Percentiles rank a stretch among this genome's conserved stretches.
These are phyloP conservation scores for Wickerhamiella azymoides DNA, from an alignment of 805 yeast species.

Conservation along the genomic window DNA sequence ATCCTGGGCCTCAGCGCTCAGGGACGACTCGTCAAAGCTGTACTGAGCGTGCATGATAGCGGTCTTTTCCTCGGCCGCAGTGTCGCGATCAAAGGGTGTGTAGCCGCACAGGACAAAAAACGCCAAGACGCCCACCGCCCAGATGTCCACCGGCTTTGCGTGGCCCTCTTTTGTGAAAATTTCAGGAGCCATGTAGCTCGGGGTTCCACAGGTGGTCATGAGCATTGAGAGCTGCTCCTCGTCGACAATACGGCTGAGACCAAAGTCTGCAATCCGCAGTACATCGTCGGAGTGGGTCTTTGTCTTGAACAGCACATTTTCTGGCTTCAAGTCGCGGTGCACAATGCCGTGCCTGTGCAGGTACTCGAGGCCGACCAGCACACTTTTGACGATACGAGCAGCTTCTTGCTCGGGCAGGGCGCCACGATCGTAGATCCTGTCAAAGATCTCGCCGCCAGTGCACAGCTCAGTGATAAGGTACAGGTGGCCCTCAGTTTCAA, in stretches of 20 bases:
- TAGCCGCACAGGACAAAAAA: constrained; percentile 62
- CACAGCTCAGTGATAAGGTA: constrained; percentile 54
- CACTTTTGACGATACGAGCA: constrained; percentile 34
- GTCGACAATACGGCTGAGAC: constrained; percentile 40
- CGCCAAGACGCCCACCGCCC: constrained; percentile 65
- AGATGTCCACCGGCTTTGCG: constrained; percentile 47
- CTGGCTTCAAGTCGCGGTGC: constrained; percentile 64
- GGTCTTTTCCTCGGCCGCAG: constrained; percentile 49
- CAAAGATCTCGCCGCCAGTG: constrained; percentile 54
- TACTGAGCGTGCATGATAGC: constrained; percentile 49
- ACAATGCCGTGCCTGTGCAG: constrained; percentile 46
- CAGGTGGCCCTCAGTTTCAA: constrained; percentile 46
- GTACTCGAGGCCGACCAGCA: constrained; percentile 42
- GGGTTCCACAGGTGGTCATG: constrained; percentile 49
- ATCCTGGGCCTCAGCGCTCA: constrained; percentile 40
- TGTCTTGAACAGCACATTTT: constrained; percentile 42
- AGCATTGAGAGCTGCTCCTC: constrained; percentile 28
- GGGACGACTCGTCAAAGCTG: constrained; percentile 37
- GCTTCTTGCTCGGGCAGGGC: constrained; percentile 38
- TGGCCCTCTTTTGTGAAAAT: constrained; percentile 41
- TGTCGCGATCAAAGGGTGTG: constrained; percentile 66
- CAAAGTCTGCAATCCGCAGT: constrained; percentile 44
- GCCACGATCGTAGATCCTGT: constrained; percentile 36
- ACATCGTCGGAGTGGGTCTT: constrained; percentile 29
- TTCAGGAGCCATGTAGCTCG: constrained; percentile 68